Percentiles rank a stretch among this genome's conserved stretches.
Conservation (phyloP, 164 flowering plant genomes). For the Saururus chinensis region DNA sequence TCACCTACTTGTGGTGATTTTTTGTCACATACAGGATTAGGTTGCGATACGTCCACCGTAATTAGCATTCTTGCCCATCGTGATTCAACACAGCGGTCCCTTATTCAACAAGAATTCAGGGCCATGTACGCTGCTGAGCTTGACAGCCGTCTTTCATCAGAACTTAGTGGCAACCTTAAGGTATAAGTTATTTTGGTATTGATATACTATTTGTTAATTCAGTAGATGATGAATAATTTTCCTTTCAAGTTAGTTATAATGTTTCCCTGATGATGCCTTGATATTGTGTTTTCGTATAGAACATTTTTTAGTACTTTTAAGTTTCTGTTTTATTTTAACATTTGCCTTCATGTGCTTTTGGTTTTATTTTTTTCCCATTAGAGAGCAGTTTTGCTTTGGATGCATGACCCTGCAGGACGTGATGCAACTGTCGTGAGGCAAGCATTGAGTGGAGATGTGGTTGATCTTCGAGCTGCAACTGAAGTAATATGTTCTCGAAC, state of each 20-base stretch:
- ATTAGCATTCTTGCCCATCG: conserved; percentile 61
- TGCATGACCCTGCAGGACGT: conserved; percentile 54
- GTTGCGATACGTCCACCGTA: conserved; percentile 60
- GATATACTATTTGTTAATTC: background rate
- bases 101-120: conserved; percentile 60
- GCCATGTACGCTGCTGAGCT: conserved; percentile 47
- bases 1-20: background rate
- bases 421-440: conserved; percentile 48
- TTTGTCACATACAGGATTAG: conserved; percentile 35
- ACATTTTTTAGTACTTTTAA: no score
- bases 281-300: background rate
- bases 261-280: no score
- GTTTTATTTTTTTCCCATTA: conserved; percentile 10
- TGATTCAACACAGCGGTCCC: conserved; percentile 50
- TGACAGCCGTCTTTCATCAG: conserved; percentile 42
- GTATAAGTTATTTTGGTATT: conserved; percentile 16
- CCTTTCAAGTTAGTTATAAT: no score
- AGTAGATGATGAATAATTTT: no score
- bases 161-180: conserved; percentile 59
- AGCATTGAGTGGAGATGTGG: conserved; percentile 27
- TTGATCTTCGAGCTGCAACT: conserved; percentile 42
- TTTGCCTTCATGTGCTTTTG: background rate
- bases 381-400: conserved; percentile 71
- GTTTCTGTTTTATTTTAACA: no score
- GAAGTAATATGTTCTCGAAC: conserved; percentile 84